These are phyloP conservation scores for Trichoderma harzianum DNA, from an alignment of 2,329 filamentous ascomycete genomes.

Conservation along the genomic window DNA sequence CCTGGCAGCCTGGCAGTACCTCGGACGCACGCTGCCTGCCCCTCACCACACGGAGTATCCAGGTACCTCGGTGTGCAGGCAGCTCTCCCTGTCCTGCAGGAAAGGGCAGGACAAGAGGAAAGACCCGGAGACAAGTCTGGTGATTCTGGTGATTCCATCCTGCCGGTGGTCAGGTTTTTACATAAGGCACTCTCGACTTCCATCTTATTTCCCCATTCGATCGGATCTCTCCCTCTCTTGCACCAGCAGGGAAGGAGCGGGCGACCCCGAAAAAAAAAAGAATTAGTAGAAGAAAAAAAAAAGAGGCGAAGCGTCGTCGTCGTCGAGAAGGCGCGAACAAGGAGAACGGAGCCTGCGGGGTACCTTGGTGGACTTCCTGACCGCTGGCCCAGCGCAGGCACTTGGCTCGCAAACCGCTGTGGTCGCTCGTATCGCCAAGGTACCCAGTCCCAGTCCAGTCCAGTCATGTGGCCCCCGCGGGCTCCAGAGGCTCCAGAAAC, in stretches of 20 bases:
- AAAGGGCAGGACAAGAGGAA: neutral
- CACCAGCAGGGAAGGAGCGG: neutral
- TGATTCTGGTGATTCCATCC: constrained; percentile 2
- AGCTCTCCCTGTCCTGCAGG: neutral
- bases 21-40: neutral
- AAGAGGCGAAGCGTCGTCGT: neutral
- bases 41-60: neutral
- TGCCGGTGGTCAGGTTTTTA: neutral
- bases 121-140: neutral
- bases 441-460: neutral
- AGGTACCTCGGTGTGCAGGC: neutral
- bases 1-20: neutral
- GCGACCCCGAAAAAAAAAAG: neutral
- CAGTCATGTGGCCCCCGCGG: neutral
- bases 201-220: neutral
- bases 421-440: neutral
- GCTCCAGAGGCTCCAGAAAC: neutral
- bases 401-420: neutral
- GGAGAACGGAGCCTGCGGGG: neutral
- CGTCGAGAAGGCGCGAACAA: neutral
- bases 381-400: neutral
- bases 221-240: neutral
- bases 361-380: constrained; percentile 7
- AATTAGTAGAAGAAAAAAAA: neutral
- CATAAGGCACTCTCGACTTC: neutral